Percentiles rank a stretch among this genome's conserved stretches.
Conservation (phyloP, 768 basidiomycete genomes). For the Naganishia onofrii region DNA sequence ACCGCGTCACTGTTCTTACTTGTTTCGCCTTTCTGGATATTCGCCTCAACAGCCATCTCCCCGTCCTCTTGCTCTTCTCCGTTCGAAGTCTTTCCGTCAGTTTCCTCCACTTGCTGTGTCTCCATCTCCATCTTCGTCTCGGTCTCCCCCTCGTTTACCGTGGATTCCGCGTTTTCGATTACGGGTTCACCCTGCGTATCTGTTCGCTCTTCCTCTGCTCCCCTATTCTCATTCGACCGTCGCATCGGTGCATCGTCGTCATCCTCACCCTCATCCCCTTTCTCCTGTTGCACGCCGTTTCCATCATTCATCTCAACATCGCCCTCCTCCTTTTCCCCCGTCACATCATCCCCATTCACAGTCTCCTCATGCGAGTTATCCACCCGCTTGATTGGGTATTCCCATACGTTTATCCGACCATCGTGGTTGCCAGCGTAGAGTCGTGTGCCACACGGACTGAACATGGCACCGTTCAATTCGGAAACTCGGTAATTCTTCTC, state of each 20-base stretch:
- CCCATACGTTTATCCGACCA: constrained; percentile 27
- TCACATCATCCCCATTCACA: not conserved
- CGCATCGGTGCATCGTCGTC: constrained; percentile 16
- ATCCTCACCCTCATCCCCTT: constrained; percentile 2
- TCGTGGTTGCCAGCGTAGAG: constrained; percentile 31
- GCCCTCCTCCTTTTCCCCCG: not conserved
- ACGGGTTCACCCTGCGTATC: not conserved
- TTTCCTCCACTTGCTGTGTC: too few relatives aligned
- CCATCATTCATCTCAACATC: constrained; percentile 1
- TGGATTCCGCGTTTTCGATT: not conserved
- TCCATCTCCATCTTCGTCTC: not conserved
- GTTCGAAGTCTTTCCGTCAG: not conserved
- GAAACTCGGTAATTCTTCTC: constrained; percentile 27
- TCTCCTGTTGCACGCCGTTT: not conserved
- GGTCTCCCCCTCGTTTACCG: constrained; percentile 1
- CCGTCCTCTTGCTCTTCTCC: constrained; percentile 2
- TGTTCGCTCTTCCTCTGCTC: not conserved
- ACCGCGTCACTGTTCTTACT: not conserved
- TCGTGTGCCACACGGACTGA: constrained; percentile 28
- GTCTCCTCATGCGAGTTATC: not conserved
- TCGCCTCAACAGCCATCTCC: not conserved
- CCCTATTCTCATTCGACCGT: constrained; percentile 4
- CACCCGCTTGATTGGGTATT: constrained; percentile 24
- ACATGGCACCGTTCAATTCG: constrained; percentile 29
- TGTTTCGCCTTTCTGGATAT: not conserved